These are phyloP conservation scores for Eucalyptus cloeziana DNA, from an alignment of 345 rosid species.

Conservation along the genomic window DNA sequence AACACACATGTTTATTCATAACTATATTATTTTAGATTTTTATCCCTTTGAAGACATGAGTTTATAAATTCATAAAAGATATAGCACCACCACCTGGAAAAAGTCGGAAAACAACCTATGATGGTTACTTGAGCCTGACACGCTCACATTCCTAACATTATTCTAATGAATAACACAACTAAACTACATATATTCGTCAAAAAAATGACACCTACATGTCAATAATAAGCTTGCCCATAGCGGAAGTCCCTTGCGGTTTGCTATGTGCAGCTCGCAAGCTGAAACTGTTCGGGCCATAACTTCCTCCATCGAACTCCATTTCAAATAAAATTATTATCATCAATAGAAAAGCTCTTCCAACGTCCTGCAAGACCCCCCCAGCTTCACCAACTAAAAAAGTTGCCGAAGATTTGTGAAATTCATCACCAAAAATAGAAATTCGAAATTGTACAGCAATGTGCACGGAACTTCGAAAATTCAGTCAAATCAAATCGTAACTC, in stretches of 20 bases:
- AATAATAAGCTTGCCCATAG: neutral
- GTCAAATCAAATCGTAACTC: neutral
- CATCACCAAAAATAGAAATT: neutral
- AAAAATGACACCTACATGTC: neutral
- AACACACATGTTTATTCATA: too few species aligned
- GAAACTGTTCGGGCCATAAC: neutral
- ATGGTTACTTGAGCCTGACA: neutral
- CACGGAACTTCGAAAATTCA: neutral
- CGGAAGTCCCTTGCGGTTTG: rapidly evolving
- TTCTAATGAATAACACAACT: neutral
- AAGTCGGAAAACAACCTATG: too few species aligned
- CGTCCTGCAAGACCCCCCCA: rapidly evolving
- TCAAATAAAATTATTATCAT: neutral
- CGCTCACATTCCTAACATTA: neutral
- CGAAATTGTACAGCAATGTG: rapidly evolving
- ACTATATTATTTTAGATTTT: too few species aligned
- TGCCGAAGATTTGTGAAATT: neutral
- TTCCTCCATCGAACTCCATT: neutral
- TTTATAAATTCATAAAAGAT: neutral
- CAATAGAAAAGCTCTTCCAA: neutral
- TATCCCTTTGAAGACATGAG: neutral
- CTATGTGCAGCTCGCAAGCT: neutral
- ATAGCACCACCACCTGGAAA: neutral
- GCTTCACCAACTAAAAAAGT: neutral
- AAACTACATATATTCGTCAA: neutral